These are phyloP conservation scores for Nitzschia sp. DNA, from an alignment of 108 stramenopile species.

Conservation along the genomic window DNA sequence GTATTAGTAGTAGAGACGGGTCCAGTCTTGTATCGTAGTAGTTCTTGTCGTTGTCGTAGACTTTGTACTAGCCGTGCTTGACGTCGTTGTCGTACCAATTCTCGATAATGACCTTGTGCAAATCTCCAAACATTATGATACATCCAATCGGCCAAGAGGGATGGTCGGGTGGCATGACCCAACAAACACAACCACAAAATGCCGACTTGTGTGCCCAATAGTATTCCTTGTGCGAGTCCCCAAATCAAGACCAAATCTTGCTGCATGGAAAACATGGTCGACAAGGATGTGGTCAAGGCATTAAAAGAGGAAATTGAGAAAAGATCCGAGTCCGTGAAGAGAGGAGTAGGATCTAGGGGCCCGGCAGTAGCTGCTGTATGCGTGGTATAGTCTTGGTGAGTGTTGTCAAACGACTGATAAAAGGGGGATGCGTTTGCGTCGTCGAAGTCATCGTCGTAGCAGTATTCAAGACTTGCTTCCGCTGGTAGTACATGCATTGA, in stretches of 20 bases:
- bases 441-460: background rate
- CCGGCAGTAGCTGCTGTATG: background rate
- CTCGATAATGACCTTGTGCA: slow-evolving; percentile 2
- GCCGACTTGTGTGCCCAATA: slow-evolving; percentile 3
- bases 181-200: background rate
- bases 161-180: background rate
- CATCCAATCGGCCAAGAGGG: background rate
- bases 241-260: slow-evolving; percentile 12
- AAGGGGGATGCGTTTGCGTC: background rate
- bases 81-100: background rate
- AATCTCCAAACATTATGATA: background rate
- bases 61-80: background rate
- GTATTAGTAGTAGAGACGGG: background rate
- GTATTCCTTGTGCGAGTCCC: background rate
- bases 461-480: background rate
- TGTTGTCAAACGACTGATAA: background rate
- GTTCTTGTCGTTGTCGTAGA: background rate
- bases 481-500: background rate
- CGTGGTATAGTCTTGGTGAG: background rate
- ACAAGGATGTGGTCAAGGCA: background rate
- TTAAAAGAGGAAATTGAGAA: background rate
- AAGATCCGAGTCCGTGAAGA: background rate
- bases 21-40: background rate
- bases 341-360: background rate
- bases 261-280: slow-evolving; percentile 3